Percentiles rank a stretch among this genome's conserved stretches.
Evolutionary conservation across 1,284 basidiomycete species (phyloP).

Genomic region (Sporisorium graminicola): DNA sequence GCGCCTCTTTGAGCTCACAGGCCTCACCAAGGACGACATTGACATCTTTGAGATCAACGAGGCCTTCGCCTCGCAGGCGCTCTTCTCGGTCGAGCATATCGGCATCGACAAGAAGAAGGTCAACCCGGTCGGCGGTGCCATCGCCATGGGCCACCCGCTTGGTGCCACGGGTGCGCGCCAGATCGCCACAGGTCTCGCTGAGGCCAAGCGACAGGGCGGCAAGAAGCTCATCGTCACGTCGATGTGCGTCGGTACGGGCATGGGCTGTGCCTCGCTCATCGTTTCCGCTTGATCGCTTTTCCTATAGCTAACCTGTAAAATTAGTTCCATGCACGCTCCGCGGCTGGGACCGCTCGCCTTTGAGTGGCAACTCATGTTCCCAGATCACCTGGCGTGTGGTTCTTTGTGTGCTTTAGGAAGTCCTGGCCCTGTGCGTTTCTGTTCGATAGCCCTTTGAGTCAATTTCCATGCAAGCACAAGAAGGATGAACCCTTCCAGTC

Average conservation of each 20-base stretch:
- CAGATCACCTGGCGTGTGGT: neutral
- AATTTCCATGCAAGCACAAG: neutral
- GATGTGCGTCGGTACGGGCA: conserved; percentile 88
- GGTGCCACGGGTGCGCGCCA: conserved; percentile 82
- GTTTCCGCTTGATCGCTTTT: conserved; percentile 74
- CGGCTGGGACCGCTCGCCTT: neutral
- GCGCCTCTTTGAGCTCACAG: conserved; percentile 62
- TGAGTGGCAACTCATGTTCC: neutral
- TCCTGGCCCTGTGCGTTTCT: neutral
- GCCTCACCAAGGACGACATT: conserved; percentile 61
- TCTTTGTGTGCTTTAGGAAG: neutral
- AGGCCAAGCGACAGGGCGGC: conserved; percentile 79
- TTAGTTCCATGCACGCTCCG: conserved; percentile 14
- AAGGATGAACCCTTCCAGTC: neutral
- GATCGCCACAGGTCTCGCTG: conserved; percentile 84
- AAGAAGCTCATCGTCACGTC: conserved; percentile 75
- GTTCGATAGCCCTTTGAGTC: neutral
- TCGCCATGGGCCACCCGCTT: conserved; percentile 71
- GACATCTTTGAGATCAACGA: conserved; percentile 70
- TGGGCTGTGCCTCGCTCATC: conserved; percentile 86
- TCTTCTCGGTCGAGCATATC: conserved; percentile 74
- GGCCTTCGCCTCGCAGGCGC: conserved; percentile 72
- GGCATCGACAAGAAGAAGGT: conserved; percentile 71
- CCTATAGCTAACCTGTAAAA: conserved; percentile 16
- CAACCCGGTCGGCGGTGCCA: conserved; percentile 72